Conservation (phyloP, 2,329 filamentous ascomycete species). For the Pestalotiopsis sp. region DNA sequence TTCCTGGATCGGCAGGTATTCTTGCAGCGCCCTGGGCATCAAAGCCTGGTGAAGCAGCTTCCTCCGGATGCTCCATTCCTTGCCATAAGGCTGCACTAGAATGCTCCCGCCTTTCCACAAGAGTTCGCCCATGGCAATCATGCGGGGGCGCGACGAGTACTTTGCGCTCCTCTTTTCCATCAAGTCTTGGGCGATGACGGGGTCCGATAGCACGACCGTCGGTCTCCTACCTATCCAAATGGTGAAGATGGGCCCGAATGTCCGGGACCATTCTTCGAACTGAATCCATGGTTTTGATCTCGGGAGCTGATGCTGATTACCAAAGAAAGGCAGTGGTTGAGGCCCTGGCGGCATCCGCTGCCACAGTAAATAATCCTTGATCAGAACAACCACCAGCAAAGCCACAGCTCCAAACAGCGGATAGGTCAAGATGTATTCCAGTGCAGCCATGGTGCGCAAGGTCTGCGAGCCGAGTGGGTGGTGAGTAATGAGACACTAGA, state of each 20-base stretch:
- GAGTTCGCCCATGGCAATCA: constrained; percentile 10
- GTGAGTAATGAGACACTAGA: no score
- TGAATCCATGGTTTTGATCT: constrained; percentile 9
- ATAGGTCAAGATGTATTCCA: neutral
- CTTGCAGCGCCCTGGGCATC: constrained; percentile 3
- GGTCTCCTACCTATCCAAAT: constrained; percentile 1
- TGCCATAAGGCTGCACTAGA: neutral
- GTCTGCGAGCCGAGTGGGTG: no score
- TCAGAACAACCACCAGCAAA: neutral
- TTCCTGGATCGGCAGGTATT: constrained; percentile 5
- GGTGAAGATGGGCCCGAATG: constrained; percentile 6
- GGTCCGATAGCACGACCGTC: neutral
- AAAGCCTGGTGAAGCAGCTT: constrained; percentile 10
- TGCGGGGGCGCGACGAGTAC: constrained; percentile 8
- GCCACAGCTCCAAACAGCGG: neutral
- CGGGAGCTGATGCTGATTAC: constrained; percentile 1
- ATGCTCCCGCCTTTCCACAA: constrained; percentile 3
- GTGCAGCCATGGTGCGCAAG: neutral
- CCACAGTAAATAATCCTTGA: constrained; percentile 1
- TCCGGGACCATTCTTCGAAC: constrained; percentile 6
- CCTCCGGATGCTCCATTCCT: neutral
- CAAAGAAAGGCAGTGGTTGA: neutral
- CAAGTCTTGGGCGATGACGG: constrained; percentile 1
- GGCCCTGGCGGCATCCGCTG: constrained; percentile 7
- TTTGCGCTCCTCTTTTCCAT: constrained; percentile 11